A percentile compares a stretch with the other conserved stretches of the same genome.
Evolutionary conservation across 352 stramenopile genomes (phyloP).

Genomic region (Phytophthora europaea): DNA sequence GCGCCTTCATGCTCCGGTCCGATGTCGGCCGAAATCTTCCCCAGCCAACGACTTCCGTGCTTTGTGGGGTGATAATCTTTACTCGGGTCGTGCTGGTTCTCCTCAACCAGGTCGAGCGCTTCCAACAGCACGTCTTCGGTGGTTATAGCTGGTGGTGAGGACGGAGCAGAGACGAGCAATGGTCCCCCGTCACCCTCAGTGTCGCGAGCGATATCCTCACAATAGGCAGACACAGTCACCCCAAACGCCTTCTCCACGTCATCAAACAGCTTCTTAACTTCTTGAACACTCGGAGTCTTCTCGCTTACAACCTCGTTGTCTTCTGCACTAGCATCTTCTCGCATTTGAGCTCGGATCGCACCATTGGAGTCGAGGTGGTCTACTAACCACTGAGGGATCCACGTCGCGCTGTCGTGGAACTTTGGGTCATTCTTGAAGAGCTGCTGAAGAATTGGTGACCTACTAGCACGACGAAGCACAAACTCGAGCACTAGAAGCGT

Average conservation of each 20-base stretch:
- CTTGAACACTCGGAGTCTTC: slow-evolving; percentile 1
- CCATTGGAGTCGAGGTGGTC: slow-evolving; percentile 54
- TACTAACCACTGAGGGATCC: slow-evolving; percentile 62
- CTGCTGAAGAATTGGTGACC: slow-evolving; percentile 43
- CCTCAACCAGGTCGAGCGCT: slow-evolving; percentile 16
- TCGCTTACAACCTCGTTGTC: not conserved
- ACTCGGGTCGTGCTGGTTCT: slow-evolving; percentile 22
- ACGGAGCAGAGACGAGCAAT: slow-evolving; percentile 8
- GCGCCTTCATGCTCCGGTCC: slow-evolving; percentile 25
- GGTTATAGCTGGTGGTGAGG: slow-evolving; percentile 11
- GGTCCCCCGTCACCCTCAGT: slow-evolving; percentile 2
- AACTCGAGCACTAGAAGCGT: slow-evolving; percentile 70
- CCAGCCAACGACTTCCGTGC: slow-evolving; percentile 6
- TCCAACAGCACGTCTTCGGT: slow-evolving; percentile 34
- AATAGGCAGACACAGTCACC: slow-evolving; percentile 17
- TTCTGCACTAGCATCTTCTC: not conserved
- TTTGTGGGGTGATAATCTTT: slow-evolving; percentile 5
- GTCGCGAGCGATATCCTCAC: slow-evolving; percentile 2
- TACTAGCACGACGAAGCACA: slow-evolving; percentile 38
- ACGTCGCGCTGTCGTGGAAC: slow-evolving; percentile 45
- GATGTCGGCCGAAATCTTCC: slow-evolving; percentile 11
- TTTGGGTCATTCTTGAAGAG: slow-evolving; percentile 50
- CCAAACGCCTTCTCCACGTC: slow-evolving; percentile 36
- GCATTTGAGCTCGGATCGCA: slow-evolving; percentile 27
- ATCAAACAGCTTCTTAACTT: slow-evolving; percentile 25